Conservation (phyloP, 208 protist genomes). For the Vickermania spadyakhi region DNA sequence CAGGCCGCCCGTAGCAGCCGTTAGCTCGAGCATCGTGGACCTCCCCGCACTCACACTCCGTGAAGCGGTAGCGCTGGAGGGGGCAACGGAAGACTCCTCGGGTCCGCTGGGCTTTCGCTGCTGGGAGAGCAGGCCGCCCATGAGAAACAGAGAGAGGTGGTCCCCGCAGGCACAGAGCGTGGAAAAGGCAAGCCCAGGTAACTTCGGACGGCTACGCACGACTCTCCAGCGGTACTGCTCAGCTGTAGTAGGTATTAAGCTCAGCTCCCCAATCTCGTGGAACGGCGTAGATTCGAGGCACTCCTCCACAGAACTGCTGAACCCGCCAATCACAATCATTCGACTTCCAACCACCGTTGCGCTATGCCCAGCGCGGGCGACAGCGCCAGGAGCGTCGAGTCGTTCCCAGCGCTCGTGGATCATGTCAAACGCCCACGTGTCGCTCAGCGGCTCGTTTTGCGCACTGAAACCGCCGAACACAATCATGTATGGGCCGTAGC, state of each 20-base stretch:
- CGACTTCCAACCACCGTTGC: constrained; percentile 60
- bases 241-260: constrained; percentile 39
- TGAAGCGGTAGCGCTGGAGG: neutral
- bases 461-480: constrained; percentile 70
- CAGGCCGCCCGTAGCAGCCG: neutral
- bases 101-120: neutral
- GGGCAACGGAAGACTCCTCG: neutral
- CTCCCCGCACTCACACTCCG: neutral
- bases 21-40: neutral
- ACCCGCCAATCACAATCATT: constrained; percentile 68
- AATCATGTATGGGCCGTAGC: constrained; percentile 76
- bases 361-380: constrained; percentile 41
- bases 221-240: constrained; percentile 52
- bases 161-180: constrained; percentile 59
- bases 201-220: constrained; percentile 15
- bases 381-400: constrained; percentile 26
- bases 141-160: constrained; percentile 61
- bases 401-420: constrained; percentile 69
- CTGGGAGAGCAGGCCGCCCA: constrained; percentile 37
- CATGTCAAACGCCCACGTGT: constrained; percentile 78
- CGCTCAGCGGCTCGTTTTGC: constrained; percentile 47
- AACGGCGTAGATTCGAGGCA: neutral
- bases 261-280: constrained; percentile 35
- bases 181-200: constrained; percentile 61
- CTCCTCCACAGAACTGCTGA: constrained; percentile 29